A percentile compares a stretch with the other conserved stretches of the same genome.
Evolutionary conservation across 1,139 yeast species (phyloP).

Genomic region (Saccharomyces hybrid): DNA sequence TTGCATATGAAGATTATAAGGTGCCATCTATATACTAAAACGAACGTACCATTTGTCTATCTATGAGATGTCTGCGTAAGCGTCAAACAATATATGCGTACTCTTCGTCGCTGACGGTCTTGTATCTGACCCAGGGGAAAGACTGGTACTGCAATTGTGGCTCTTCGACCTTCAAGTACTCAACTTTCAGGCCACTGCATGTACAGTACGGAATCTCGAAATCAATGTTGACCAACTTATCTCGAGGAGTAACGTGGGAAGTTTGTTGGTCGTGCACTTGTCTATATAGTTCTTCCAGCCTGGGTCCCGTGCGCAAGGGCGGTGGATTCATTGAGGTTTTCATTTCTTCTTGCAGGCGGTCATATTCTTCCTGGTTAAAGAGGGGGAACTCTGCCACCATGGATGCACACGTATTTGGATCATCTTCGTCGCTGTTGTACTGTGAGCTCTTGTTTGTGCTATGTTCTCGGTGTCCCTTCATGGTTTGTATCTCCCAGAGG

Average conservation of each 20-base stretch:
- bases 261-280: slow-evolving; percentile 38
- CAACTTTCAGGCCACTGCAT: slow-evolving; percentile 64
- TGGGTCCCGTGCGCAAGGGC: slow-evolving; percentile 33
- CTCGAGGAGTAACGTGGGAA: slow-evolving; percentile 30
- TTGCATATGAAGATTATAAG: slow-evolving; percentile 12
- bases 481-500: slow-evolving; percentile 52
- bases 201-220: slow-evolving; percentile 65
- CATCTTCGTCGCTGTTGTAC: neutral
- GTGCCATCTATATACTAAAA: slow-evolving; percentile 3
- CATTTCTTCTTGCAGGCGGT: slow-evolving; percentile 44
- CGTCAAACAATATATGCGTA: slow-evolving; percentile 26
- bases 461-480: slow-evolving; percentile 43
- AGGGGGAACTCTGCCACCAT: slow-evolving; percentile 61
- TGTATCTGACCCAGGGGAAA: slow-evolving; percentile 77
- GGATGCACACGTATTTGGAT: slow-evolving; percentile 30
- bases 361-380: slow-evolving; percentile 44
- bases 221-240: slow-evolving; percentile 42
- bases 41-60: neutral
- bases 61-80: neutral
- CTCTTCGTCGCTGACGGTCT: slow-evolving; percentile 46
- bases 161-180: slow-evolving; percentile 63
- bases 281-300: slow-evolving; percentile 32
- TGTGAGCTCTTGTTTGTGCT: neutral
- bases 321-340: slow-evolving; percentile 37
- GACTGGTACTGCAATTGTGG: slow-evolving; percentile 63